Percentiles rank a stretch among this genome's conserved stretches.
Evolutionary conservation across 495 filamentous ascomycete genomes (phyloP).

Genomic region (Daldinia vernicosa): DNA sequence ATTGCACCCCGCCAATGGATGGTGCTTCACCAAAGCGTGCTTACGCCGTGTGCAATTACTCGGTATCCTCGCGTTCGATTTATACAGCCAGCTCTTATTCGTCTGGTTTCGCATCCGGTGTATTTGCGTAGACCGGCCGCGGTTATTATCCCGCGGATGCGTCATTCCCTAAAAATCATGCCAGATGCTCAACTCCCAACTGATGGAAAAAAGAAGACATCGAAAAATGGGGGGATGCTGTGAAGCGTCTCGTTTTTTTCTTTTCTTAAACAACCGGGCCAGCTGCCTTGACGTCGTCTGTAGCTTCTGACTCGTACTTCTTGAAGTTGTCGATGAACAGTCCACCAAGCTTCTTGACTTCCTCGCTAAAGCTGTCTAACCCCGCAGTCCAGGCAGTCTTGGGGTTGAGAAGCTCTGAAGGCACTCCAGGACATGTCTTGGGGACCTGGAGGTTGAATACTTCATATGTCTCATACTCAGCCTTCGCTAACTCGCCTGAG

Average conservation of each 20-base stretch:
- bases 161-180: slow-evolving; percentile 25
- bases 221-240: slow-evolving; percentile 13
- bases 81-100: slow-evolving; percentile 16
- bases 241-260: slow-evolving; percentile 20
- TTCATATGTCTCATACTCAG: slow-evolving; percentile 92
- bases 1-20: slow-evolving; percentile 12
- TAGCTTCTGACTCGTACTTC: slow-evolving; percentile 90
- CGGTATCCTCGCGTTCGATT: slow-evolving; percentile 23
- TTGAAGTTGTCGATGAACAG: slow-evolving; percentile 98
- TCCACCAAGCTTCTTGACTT: slow-evolving; percentile 85
- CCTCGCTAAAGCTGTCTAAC: slow-evolving; percentile 77
- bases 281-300: slow-evolving; percentile 79
- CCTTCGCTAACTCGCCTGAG: slow-evolving; percentile 90
- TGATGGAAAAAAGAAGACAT: slow-evolving; percentile 10
- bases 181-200: slow-evolving; percentile 38
- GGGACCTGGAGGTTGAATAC: slow-evolving; percentile 96
- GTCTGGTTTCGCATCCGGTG: background rate
- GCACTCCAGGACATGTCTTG: slow-evolving; percentile 84
- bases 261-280: slow-evolving; percentile 61
- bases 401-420: slow-evolving; percentile 92
- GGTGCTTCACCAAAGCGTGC: background rate
- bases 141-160: slow-evolving; percentile 28
- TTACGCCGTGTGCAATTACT: slow-evolving; percentile 16
- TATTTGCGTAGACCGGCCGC: slow-evolving; percentile 14
- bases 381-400: slow-evolving; percentile 87